Percentiles rank a stretch among this genome's conserved stretches.
Evolutionary conservation across 805 yeast genomes (phyloP).

Genomic region (Ogataea allantospora): DNA sequence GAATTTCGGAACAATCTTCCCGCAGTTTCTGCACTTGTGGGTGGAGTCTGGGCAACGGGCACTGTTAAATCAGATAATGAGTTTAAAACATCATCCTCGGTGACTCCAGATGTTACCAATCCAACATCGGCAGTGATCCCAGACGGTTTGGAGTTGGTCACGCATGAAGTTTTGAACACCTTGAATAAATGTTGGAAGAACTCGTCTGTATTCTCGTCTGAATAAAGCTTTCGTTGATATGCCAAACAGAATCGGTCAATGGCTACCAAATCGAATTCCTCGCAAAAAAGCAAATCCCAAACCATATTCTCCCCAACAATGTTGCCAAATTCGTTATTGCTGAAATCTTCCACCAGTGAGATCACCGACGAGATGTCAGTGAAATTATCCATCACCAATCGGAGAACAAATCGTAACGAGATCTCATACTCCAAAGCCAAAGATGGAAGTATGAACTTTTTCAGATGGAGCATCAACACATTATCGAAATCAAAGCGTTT

Average conservation of each 20-base stretch:
- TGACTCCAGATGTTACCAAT: conserved; percentile 21
- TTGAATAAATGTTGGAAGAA: conserved; percentile 20
- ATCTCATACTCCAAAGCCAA: conserved; percentile 35
- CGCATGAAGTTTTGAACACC: conserved; percentile 9
- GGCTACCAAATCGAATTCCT: conserved; percentile 17
- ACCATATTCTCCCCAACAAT: conserved; percentile 19
- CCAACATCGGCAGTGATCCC: conserved; percentile 15
- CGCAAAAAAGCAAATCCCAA: conserved; percentile 29
- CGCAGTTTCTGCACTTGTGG: conserved; percentile 8
- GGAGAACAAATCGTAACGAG: conserved; percentile 37
- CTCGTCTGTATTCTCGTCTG: conserved; percentile 13
- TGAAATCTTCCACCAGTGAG: conserved; percentile 27
- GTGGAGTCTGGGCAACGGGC: conserved; percentile 23
- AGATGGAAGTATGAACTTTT: conserved; percentile 30
- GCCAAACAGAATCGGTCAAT: conserved; percentile 19
- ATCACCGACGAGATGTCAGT: conserved; percentile 34
- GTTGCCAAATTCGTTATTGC: conserved; percentile 20
- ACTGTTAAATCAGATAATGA: conserved; percentile 28
- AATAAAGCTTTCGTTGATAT: conserved; percentile 18
- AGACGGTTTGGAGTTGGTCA: conserved; percentile 6
- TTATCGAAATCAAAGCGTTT: conserved; percentile 33
- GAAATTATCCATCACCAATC: conserved; percentile 38
- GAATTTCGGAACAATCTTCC: conserved; percentile 6
- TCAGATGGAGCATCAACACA: conserved; percentile 25
- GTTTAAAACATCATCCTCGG: conserved; percentile 28